Evolutionary conservation across 2,329 filamentous ascomycete species (phyloP).

Genomic region (Phyllosticta citriasiana): DNA sequence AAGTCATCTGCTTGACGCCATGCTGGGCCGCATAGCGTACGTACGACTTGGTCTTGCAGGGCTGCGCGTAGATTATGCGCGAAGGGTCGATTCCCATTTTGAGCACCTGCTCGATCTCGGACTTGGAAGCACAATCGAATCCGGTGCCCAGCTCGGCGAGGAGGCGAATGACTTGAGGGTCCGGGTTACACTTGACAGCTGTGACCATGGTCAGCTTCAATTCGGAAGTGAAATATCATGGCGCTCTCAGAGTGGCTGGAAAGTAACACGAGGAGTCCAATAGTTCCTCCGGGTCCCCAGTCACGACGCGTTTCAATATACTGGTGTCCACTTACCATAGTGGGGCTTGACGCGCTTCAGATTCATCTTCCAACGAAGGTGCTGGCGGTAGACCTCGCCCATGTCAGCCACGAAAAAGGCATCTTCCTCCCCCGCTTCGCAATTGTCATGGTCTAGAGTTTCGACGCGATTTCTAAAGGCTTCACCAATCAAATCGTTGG

Average conservation of each 20-base stretch:
- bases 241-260: too few species aligned
- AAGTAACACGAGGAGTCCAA: too few species aligned
- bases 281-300: not conserved
- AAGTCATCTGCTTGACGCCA: slow-evolving; percentile 96
- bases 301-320: not conserved
- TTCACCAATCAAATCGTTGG: slow-evolving; percentile 77
- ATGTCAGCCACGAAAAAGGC: slow-evolving; percentile 97
- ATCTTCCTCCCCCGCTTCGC: slow-evolving; percentile 88
- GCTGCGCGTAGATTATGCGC: slow-evolving; percentile 97
- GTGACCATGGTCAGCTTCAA: slow-evolving; percentile 18
- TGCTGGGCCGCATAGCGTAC: slow-evolving; percentile 77
- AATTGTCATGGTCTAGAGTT: slow-evolving; percentile 74
- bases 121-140: slow-evolving; percentile 97
- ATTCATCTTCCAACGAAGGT: slow-evolving; percentile 94
- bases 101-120: slow-evolving; percentile 88
- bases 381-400: slow-evolving; percentile 97
- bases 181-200: slow-evolving; percentile 99
- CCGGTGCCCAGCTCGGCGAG: slow-evolving; percentile 82
- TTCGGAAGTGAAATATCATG: too few species aligned
- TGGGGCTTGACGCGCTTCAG: slow-evolving; percentile 89
- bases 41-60: slow-evolving; percentile 99
- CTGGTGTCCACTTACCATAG: slow-evolving; percentile 57
- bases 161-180: slow-evolving; percentile 77
- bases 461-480: slow-evolving; percentile 79
- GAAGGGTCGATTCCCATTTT: slow-evolving; percentile 71